These are phyloP conservation scores for Candida germanica DNA, from an alignment of 805 yeast species.

Conservation along the genomic window DNA sequence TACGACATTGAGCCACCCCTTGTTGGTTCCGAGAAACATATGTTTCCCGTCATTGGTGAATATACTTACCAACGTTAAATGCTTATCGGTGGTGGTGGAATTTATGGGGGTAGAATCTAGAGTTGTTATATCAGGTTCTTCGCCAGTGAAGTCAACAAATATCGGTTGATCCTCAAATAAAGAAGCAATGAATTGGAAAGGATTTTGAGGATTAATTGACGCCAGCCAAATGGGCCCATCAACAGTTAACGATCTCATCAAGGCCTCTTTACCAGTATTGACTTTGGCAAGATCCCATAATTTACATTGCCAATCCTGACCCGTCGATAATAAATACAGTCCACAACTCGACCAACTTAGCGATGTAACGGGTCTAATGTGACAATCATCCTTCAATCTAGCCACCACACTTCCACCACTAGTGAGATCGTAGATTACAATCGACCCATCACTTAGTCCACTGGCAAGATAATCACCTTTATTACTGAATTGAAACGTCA, in stretches of 20 bases:
- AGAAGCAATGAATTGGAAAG: conserved; percentile 55
- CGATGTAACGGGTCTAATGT: conserved; percentile 70
- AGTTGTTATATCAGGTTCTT: conserved; percentile 15
- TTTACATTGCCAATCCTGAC: conserved; percentile 79
- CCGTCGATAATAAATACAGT: conserved; percentile 60
- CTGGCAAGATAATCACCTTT: conserved; percentile 86
- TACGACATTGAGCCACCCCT: conserved; percentile 68
- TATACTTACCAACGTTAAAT: conserved; percentile 47
- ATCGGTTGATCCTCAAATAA: conserved; percentile 61
- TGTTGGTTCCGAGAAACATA: conserved; percentile 72
- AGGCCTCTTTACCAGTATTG: conserved; percentile 21
- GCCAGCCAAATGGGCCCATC: conserved; percentile 77
- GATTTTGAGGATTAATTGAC: conserved; percentile 48
- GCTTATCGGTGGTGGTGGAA: conserved; percentile 24
- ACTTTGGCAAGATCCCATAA: conserved; percentile 67
- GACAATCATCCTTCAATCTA: conserved; percentile 51
- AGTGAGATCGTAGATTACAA: conserved; percentile 71
- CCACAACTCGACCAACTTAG: conserved; percentile 75
- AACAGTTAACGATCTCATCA: conserved; percentile 47
- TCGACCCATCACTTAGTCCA: conserved; percentile 71
- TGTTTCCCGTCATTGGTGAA: conserved; percentile 54
- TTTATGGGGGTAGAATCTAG: conserved; percentile 18
- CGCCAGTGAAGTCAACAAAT: conserved; percentile 40
- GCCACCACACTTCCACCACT: conserved; percentile 56
- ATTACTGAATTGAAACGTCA: conserved; percentile 63